Evolutionary conservation across 2,329 filamentous ascomycete species (phyloP).

Genomic region (Talaromyces verruculosus): DNA sequence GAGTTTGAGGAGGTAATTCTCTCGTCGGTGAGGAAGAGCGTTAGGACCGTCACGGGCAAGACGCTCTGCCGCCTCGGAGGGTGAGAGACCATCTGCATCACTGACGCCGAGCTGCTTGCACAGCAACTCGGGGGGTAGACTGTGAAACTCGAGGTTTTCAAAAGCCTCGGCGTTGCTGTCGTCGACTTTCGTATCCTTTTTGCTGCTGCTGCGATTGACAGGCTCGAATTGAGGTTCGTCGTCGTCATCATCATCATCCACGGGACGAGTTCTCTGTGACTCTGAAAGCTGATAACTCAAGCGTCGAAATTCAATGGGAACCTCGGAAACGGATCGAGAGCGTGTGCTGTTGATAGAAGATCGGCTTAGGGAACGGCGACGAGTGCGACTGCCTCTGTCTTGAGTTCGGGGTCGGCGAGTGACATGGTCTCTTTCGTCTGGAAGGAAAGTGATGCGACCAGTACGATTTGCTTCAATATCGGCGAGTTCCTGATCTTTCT

Average conservation of each 20-base stretch:
- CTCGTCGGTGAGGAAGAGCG: constrained; percentile 64
- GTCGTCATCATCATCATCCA: constrained; percentile 29
- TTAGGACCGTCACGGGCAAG: constrained; percentile 67
- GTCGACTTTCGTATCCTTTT: constrained; percentile 31
- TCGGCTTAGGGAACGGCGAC: constrained; percentile 10
- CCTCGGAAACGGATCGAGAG: constrained; percentile 26
- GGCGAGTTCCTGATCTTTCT: not conserved
- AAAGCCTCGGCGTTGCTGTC: constrained; percentile 44
- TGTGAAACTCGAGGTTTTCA: constrained; percentile 67
- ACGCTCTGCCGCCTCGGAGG: constrained; percentile 57
- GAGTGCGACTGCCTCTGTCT: constrained; percentile 4
- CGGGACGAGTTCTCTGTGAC: constrained; percentile 32
- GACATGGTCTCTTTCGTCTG: constrained; percentile 14
- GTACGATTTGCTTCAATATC: constrained; percentile 7
- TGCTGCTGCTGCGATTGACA: constrained; percentile 33
- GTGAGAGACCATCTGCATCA: constrained; percentile 58
- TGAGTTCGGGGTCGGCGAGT: not conserved
- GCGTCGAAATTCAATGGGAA: constrained; percentile 41
- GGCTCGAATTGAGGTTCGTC: constrained; percentile 20
- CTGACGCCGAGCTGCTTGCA: constrained; percentile 62
- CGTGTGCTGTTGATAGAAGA: constrained; percentile 18
- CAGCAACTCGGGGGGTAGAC: constrained; percentile 56
- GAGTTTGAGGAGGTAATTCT: constrained; percentile 59
- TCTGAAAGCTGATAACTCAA: constrained; percentile 43
- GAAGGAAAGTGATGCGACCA: constrained; percentile 17